These are phyloP conservation scores for Arabidopsis thaliana DNA, from an alignment of 345 rosid genomes.

Conservation along the genomic window TAIR10.1 NC_003070.9:13455001-13455500, in stretches of 20 bases:
- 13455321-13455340: constrained; percentile 22
- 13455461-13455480: constrained; percentile 36
- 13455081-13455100: constrained; percentile 85
- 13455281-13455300: constrained; percentile 53
- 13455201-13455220: constrained; percentile 98
- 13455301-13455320: constrained; percentile 53
- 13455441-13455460: constrained; percentile 48
- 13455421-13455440: constrained; percentile 46
- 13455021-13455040: constrained; percentile 61
- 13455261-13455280: constrained; percentile 38
- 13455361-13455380: constrained; percentile 66
- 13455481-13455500: constrained; percentile 24
- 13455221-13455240: constrained; percentile 90
- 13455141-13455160: constrained; percentile 95
- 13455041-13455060: constrained; percentile 60
- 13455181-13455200: constrained; percentile 97
- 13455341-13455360: constrained; percentile 42
- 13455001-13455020: constrained; percentile 82
- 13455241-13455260: constrained; percentile 61
- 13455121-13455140: constrained; percentile 96
- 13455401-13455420: constrained; percentile 50
- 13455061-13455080: constrained; percentile 84
- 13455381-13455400: constrained; percentile 53
- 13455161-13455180: constrained; percentile 87
- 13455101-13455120: constrained; percentile 87